These are phyloP conservation scores for Calophaca sinica DNA, from an alignment of 306 rosid species.

Conservation along the genomic window DNA sequence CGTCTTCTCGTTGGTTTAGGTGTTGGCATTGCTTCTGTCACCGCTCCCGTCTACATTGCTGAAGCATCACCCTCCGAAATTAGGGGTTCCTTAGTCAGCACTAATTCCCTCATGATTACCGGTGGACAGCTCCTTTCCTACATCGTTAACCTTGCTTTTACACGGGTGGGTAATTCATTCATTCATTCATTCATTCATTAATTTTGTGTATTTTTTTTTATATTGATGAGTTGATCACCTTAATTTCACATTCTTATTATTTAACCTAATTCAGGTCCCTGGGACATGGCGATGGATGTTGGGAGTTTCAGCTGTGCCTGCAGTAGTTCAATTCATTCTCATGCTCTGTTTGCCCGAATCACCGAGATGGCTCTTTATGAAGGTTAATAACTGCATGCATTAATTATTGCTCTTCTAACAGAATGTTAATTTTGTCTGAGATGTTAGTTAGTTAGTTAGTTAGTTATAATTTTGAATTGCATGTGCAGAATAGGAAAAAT, in stretches of 20 bases:
- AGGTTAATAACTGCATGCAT: slow-evolving; percentile 45
- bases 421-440: too few relatives aligned
- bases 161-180: slow-evolving; percentile 23
- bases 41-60: slow-evolving; percentile 91
- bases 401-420: too few relatives aligned
- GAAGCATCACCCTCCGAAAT: slow-evolving; percentile 95
- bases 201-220: too few relatives aligned
- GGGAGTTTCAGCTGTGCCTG: slow-evolving; percentile 87
- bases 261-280: slow-evolving; percentile 41
- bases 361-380: slow-evolving; percentile 90
- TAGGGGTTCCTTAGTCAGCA: slow-evolving; percentile 80
- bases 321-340: slow-evolving; percentile 74
- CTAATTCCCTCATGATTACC: slow-evolving; percentile 84
- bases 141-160: slow-evolving; percentile 77
- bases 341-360: slow-evolving; percentile 91
- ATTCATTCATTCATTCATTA: too few relatives aligned
- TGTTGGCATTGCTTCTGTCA: slow-evolving; percentile 80
- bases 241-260: too few relatives aligned
- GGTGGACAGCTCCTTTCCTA: slow-evolving; percentile 86
- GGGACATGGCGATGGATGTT: slow-evolving; percentile 99
- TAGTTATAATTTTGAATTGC: not conserved
- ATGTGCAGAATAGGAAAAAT: slow-evolving; percentile 58
- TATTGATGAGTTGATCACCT: too few relatives aligned
- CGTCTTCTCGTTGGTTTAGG: slow-evolving; percentile 81
- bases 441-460: too few relatives aligned